Percentiles rank a stretch among this genome's conserved stretches.
phyloP scores from a whole-genome alignment of 1,139 yeast species.

The Saccharomyces hybrid region DNA sequence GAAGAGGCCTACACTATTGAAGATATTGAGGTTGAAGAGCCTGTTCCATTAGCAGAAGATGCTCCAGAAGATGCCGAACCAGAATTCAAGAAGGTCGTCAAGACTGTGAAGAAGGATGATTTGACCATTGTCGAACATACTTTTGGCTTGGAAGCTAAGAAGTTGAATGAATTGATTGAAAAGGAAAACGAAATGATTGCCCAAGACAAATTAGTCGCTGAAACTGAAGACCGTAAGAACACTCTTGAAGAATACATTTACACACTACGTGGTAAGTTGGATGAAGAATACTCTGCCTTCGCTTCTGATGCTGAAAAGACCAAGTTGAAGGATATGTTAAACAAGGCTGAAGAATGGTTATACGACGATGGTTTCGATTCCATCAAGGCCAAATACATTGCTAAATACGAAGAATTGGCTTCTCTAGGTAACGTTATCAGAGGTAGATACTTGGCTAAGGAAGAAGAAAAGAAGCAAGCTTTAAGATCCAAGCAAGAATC shows the following conservation, averaged over 20 bases:
- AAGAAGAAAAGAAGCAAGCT: slow-evolving; percentile 91
- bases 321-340: slow-evolving; percentile 61
- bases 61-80: slow-evolving; percentile 64
- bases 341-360: slow-evolving; percentile 93
- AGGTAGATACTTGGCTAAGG: slow-evolving; percentile 88
- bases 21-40: slow-evolving; percentile 84
- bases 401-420: slow-evolving; percentile 94
- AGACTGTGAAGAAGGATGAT: slow-evolving; percentile 83
- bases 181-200: slow-evolving; percentile 73
- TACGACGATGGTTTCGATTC: slow-evolving; percentile 96
- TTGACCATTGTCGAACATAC: slow-evolving; percentile 53
- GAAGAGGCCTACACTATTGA: slow-evolving; percentile 93
- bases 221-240: slow-evolving; percentile 97
- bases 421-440: slow-evolving; percentile 88
- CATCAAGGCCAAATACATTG: slow-evolving; percentile 90
- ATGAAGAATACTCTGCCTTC: slow-evolving; percentile 77
- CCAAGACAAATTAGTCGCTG: slow-evolving; percentile 92
- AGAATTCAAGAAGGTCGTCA: slow-evolving; percentile 82
- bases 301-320: slow-evolving; percentile 85
- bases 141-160: slow-evolving; percentile 53
- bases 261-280: slow-evolving; percentile 92
- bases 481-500: slow-evolving; percentile 81
- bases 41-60: slow-evolving; percentile 47
- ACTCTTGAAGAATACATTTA: slow-evolving; percentile 97
- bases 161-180: slow-evolving; percentile 59